Percentiles rank a stretch among this genome's conserved stretches.
These are phyloP conservation scores for Penicillium dipodomyicola DNA, from an alignment of 495 filamentous ascomycete species.

Conservation along the genomic window DNA sequence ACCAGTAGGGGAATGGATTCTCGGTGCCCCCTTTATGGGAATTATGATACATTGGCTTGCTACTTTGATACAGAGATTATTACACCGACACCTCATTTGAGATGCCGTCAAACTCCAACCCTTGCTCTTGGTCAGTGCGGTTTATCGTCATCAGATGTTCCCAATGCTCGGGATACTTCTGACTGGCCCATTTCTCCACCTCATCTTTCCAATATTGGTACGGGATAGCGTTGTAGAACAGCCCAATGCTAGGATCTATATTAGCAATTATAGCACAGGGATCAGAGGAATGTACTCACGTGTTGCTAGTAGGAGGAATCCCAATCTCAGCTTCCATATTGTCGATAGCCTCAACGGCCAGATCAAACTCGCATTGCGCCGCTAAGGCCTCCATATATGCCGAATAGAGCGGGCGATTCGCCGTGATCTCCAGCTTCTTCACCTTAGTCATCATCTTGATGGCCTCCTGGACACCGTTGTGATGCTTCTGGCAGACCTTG, in stretches of 20 bases:
- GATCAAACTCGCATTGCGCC: conserved; percentile 62
- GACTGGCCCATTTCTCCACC: conserved; percentile 68
- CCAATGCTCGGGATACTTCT: conserved; percentile 68
- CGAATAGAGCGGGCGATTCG: conserved; percentile 68
- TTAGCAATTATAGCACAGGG: conserved; percentile 13
- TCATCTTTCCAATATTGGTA: conserved; percentile 57
- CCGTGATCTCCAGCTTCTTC: conserved; percentile 67
- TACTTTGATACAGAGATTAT: neutral
- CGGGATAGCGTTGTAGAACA: conserved; percentile 69
- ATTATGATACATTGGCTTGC: neutral
- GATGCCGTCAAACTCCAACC: conserved; percentile 36
- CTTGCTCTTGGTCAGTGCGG: conserved; percentile 41
- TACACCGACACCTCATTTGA: conserved; percentile 31
- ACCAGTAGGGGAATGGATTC: neutral
- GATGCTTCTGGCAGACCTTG: conserved; percentile 64
- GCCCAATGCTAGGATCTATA: conserved; percentile 56
- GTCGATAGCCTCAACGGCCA: conserved; percentile 61
- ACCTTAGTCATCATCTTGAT: conserved; percentile 73
- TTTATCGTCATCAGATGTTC: conserved; percentile 45
- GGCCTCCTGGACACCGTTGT: conserved; percentile 62
- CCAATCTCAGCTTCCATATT: conserved; percentile 64
- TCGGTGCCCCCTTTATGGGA: neutral
- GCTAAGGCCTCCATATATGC: conserved; percentile 74
- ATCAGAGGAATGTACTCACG: conserved; percentile 56
- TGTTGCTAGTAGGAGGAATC: conserved; percentile 58